These are phyloP conservation scores for Capsella bursapastoris DNA, from an alignment of 345 rosid species.

Conservation along the genomic window DNA sequence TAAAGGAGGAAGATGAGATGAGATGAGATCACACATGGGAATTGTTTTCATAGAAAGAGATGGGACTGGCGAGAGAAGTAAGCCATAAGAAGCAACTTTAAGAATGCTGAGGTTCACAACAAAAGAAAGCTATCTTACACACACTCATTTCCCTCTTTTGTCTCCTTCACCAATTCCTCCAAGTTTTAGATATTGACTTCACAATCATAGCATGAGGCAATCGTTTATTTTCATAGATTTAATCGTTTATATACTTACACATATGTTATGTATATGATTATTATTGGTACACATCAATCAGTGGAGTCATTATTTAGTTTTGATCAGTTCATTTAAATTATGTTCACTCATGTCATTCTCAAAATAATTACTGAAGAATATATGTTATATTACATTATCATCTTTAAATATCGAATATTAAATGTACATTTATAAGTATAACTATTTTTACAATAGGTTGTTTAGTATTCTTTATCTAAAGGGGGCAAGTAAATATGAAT, in stretches of 20 bases:
- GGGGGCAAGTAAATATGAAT: not conserved
- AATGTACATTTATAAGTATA: not conserved
- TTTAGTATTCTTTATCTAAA: not conserved
- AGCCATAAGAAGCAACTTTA: slow-evolving; percentile 54
- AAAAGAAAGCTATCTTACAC: slow-evolving; percentile 56
- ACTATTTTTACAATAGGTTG: not conserved
- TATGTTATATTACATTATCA: not conserved
- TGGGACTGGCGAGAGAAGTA: slow-evolving; percentile 45
- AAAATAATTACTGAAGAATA: not conserved
- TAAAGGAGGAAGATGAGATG: slow-evolving; percentile 3
- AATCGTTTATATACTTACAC: too few relatives aligned
- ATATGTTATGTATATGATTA: not conserved
- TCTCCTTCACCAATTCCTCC: slow-evolving; percentile 26
- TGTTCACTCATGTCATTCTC: not conserved
- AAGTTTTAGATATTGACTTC: slow-evolving; percentile 33
- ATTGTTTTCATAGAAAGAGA: slow-evolving; percentile 32
- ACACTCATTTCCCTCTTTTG: slow-evolving; percentile 32
- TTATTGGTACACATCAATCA: not conserved
- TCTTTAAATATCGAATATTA: not conserved
- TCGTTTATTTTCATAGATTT: too few relatives aligned
- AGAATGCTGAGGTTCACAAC: slow-evolving; percentile 52
- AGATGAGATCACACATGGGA: slow-evolving; percentile 29
- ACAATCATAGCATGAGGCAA: slow-evolving; percentile 7
- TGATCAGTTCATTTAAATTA: not conserved
- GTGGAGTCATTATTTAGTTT: not conserved